Evolutionary conservation across 2,329 filamentous ascomycete species (phyloP).

Genomic region (Phyllosticta citrichinensis): DNA sequence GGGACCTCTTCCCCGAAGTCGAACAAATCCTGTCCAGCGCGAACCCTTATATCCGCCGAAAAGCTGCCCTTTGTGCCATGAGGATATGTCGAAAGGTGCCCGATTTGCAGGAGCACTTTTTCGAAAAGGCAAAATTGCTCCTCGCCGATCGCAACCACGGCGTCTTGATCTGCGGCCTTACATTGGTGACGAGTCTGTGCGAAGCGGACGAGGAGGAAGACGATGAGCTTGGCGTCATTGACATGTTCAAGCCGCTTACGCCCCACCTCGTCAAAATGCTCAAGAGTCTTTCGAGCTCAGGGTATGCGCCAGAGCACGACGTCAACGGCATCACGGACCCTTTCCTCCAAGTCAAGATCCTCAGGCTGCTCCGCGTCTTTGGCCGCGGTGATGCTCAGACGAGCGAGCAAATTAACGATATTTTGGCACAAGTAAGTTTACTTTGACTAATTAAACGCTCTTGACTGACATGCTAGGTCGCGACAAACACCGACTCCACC

Average conservation of each 20-base stretch:
- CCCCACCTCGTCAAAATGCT: conserved; percentile 78
- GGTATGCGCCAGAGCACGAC: conserved; percentile 95
- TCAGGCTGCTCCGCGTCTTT: conserved; percentile 75
- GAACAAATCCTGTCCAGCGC: conserved; percentile 83
- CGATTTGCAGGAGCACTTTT: conserved; percentile 91
- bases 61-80: conserved; percentile 98
- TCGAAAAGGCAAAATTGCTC: conserved; percentile 84
- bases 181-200: conserved; percentile 82
- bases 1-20: conserved; percentile 93
- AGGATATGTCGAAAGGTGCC: conserved; percentile 96
- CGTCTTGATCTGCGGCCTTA: conserved; percentile 84
- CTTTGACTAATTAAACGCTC: no score
- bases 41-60: conserved; percentile 96
- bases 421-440: conserved; percentile 61
- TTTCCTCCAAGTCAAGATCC: conserved; percentile 93
- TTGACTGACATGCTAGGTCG: conserved; percentile 45
- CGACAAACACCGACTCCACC: conserved; percentile 93
- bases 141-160: conserved; percentile 92
- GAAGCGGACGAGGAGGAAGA: conserved; percentile 90
- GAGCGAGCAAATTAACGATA: conserved; percentile 97
- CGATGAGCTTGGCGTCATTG: conserved; percentile 79
- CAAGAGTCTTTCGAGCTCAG: conserved; percentile 86
- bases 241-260: conserved; percentile 83
- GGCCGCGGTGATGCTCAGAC: conserved; percentile 77
- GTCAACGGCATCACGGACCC: conserved; percentile 97